These are phyloP conservation scores for Citrus australasica DNA, from an alignment of 345 rosid genomes.

Conservation along the genomic window DNA sequence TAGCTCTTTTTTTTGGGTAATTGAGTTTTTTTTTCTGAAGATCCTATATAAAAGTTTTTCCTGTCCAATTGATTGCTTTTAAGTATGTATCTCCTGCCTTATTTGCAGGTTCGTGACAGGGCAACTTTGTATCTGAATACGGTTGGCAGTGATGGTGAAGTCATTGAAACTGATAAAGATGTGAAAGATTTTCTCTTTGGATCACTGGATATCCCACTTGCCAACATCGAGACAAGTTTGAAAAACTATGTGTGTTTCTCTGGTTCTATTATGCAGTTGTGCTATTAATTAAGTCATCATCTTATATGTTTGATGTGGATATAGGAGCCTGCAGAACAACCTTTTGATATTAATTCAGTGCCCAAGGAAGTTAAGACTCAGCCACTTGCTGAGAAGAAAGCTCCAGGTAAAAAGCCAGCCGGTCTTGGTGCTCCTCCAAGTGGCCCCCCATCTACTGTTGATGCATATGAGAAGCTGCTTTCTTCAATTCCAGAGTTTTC, in stretches of 20 bases:
- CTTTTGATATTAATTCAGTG: slow-evolving; percentile 80
- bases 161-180: slow-evolving; percentile 55
- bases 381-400: slow-evolving; percentile 92
- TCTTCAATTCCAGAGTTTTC: slow-evolving; percentile 83
- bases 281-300: slow-evolving; percentile 11
- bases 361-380: slow-evolving; percentile 82
- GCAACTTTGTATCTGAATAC: slow-evolving; percentile 88
- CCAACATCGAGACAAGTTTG: slow-evolving; percentile 87
- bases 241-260: slow-evolving; percentile 70
- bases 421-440: slow-evolving; percentile 75
- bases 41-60: neutral
- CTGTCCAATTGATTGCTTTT: neutral
- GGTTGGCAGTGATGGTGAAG: slow-evolving; percentile 66
- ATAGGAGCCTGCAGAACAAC: slow-evolving; percentile 82
- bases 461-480: slow-evolving; percentile 78
- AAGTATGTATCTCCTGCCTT: neutral
- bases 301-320: slow-evolving; percentile 22
- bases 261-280: slow-evolving; percentile 7
- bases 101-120: slow-evolving; percentile 88
- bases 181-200: slow-evolving; percentile 79
- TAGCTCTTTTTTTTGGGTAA: neutral
- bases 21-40: neutral
- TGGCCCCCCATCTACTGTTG: slow-evolving; percentile 66
- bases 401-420: slow-evolving; percentile 80
- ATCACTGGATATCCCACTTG: slow-evolving; percentile 75